A percentile compares a stretch with the other conserved stretches of the same genome.
phyloP scores from a whole-genome alignment of 2,329 filamentous ascomycete species.

The Penicillium sclerotiorum region DNA sequence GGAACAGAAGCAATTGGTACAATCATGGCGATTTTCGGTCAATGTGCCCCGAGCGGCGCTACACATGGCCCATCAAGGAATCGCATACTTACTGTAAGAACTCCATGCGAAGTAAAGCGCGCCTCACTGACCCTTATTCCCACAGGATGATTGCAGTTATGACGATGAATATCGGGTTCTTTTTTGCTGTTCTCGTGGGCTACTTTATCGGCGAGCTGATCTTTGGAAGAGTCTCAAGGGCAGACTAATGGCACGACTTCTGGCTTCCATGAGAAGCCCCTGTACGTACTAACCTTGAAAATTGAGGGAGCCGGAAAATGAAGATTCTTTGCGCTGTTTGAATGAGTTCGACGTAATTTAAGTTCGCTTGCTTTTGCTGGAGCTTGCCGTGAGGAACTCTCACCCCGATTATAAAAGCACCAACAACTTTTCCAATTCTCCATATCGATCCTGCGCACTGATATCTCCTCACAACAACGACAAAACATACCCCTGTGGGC shows the following conservation, averaged over 20 bases:
- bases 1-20: neutral
- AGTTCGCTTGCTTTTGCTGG: too few relatives aligned
- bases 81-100: conserved; percentile 11
- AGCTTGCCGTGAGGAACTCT: too few relatives aligned
- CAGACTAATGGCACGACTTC: neutral
- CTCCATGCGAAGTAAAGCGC: too few relatives aligned
- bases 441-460: too few relatives aligned
- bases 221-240: conserved; percentile 6
- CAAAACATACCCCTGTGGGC: too few relatives aligned
- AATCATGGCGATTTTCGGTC: conserved; percentile 8
- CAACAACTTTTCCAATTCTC: too few relatives aligned
- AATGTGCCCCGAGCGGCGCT: conserved; percentile 10
- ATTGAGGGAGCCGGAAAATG: too few relatives aligned
- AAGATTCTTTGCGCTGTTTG: too few relatives aligned
- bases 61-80: conserved; percentile 8
- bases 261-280: neutral
- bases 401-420: too few relatives aligned
- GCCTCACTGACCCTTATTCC: neutral
- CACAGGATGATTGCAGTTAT: conserved; percentile 15
- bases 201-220: conserved; percentile 11
- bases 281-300: too few relatives aligned
- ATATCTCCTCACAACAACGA: too few relatives aligned
- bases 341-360: too few relatives aligned
- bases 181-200: conserved; percentile 13
- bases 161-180: conserved; percentile 15